These are phyloP conservation scores for Hortiboletus flavorubellus DNA, from an alignment of 768 basidiomycete species.

Conservation along the genomic window DNA sequence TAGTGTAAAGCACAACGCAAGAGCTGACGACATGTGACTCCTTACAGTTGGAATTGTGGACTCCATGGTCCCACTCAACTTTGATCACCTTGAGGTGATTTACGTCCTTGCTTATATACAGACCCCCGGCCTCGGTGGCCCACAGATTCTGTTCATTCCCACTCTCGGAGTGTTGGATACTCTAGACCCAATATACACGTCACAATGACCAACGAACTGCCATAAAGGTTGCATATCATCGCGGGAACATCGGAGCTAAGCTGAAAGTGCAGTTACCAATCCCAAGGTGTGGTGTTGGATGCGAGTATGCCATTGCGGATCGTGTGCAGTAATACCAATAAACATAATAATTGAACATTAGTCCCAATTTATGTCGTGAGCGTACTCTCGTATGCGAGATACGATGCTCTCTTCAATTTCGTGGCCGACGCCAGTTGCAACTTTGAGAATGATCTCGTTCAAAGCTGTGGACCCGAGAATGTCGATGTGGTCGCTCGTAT, in stretches of 20 bases:
- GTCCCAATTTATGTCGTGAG: slow-evolving; percentile 77
- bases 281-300: background rate
- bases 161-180: background rate
- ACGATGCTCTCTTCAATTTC: slow-evolving; percentile 69
- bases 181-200: background rate
- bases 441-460: slow-evolving; percentile 89
- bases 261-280: background rate
- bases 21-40: background rate
- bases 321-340: background rate
- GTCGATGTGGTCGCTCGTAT: slow-evolving; percentile 90
- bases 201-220: background rate
- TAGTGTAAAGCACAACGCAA: background rate
- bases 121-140: background rate
- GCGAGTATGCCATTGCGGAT: background rate
- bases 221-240: background rate
- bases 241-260: slow-evolving; percentile 5
- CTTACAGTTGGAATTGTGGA: slow-evolving; percentile 25
- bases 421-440: slow-evolving; percentile 79
- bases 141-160: background rate
- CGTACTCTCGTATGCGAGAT: slow-evolving; percentile 76
- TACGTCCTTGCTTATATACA: slow-evolving; percentile 4
- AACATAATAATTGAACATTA: slow-evolving; percentile 22
- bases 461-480: slow-evolving; percentile 73
- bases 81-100: background rate
- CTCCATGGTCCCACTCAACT: slow-evolving; percentile 3